These are phyloP conservation scores for Pisolithus orientalis DNA, from an alignment of 768 basidiomycete genomes.

Conservation along the genomic window DNA sequence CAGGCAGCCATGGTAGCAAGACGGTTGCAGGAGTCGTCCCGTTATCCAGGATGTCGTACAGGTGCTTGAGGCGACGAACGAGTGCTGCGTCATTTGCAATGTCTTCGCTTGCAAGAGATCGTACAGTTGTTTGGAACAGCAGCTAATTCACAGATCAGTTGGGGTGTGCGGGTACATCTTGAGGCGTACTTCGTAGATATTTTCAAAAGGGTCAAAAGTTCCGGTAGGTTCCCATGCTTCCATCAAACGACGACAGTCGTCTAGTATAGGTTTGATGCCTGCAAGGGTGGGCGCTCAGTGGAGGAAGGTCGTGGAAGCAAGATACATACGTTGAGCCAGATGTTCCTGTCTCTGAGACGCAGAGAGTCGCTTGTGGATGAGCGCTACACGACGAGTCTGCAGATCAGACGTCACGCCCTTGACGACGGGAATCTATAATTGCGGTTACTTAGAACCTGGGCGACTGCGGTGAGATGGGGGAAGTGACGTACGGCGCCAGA, in stretches of 20 bases:
- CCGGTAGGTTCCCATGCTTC: conserved; percentile 61
- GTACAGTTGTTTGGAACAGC: conserved; percentile 67
- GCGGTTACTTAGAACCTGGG: conserved; percentile 12
- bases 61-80: conserved; percentile 53
- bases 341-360: conserved; percentile 57
- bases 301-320: neutral
- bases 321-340: conserved; percentile 49
- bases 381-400: conserved; percentile 50
- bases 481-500: conserved; percentile 61
- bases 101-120: conserved; percentile 60
- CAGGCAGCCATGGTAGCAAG: conserved; percentile 72
- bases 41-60: conserved; percentile 65
- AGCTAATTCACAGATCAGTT: conserved; percentile 35
- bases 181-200: conserved; percentile 54
- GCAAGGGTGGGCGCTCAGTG: conserved; percentile 9
- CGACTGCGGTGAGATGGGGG: conserved; percentile 1
- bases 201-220: conserved; percentile 65
- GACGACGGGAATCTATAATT: conserved; percentile 63
- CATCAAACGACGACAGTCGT: conserved; percentile 58
- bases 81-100: conserved; percentile 59
- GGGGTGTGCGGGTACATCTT: neutral
- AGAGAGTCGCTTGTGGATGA: conserved; percentile 68
- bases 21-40: conserved; percentile 70
- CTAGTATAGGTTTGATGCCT: conserved; percentile 64
- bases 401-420: conserved; percentile 70